A percentile compares a stretch with the other conserved stretches of the same genome.
These are phyloP conservation scores for Paramecium caudatum DNA, from an alignment of 73 alveolate species.

Conservation along the genomic window DNA sequence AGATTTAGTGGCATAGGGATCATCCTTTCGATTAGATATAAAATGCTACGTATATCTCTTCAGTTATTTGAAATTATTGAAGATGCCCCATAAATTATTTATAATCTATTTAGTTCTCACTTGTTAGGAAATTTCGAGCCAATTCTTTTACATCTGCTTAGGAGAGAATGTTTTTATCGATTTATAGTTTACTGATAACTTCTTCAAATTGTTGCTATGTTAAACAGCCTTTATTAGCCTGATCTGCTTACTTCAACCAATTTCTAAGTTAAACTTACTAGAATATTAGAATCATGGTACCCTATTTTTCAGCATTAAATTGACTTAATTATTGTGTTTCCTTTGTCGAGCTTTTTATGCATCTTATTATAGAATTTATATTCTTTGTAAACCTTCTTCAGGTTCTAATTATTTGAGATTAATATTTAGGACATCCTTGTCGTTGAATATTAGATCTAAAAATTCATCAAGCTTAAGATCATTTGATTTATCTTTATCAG, in stretches of 20 bases:
- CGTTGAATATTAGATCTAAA: constrained; percentile 89
- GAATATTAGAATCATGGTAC: not conserved
- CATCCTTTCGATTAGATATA: constrained; percentile 23
- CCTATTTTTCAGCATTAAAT: constrained; percentile 75
- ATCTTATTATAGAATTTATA: constrained; percentile 70
- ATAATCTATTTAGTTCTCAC: constrained; percentile 66
- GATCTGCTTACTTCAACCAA: constrained; percentile 51
- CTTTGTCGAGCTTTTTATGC: constrained; percentile 68
- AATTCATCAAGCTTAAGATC: constrained; percentile 92
- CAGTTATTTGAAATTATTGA: constrained; percentile 35
- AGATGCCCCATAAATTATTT: constrained; percentile 61
- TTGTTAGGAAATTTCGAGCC: not conserved
- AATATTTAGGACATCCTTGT: constrained; percentile 79
- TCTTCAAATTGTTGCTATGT: constrained; percentile 12
- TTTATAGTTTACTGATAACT: constrained; percentile 57
- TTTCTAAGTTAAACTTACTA: constrained; percentile 40
- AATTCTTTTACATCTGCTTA: constrained; percentile 47
- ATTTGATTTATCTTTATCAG: constrained; percentile 89
- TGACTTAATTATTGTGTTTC: constrained; percentile 70
- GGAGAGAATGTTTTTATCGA: constrained; percentile 54
- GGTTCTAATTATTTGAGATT: constrained; percentile 77
- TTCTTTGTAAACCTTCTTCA: constrained; percentile 53
- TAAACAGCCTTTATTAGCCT: not conserved
- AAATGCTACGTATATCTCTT: constrained; percentile 62
- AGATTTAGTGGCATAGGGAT: not conserved